Evolutionary conservation across 2,329 filamentous ascomycete genomes (phyloP).

Genomic region (Botrytis deweyae): DNA sequence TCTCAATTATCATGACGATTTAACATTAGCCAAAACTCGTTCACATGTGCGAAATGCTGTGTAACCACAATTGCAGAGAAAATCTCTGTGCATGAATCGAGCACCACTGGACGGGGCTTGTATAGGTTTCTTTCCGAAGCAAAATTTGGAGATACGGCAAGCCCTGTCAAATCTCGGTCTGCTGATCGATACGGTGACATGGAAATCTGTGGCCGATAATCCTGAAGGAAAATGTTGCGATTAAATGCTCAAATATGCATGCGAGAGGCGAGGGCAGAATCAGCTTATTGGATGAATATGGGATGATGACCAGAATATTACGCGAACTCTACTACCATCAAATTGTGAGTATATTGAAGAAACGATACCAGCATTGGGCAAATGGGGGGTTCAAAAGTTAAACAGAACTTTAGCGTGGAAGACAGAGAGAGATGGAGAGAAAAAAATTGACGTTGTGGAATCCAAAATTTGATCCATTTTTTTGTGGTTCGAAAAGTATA

Average conservation of each 20-base stretch:
- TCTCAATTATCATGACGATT: background rate
- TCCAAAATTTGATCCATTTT: conserved; percentile 10
- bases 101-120: background rate
- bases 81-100: background rate
- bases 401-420: background rate
- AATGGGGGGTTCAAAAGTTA: background rate
- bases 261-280: background rate
- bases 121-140: conserved; percentile 1
- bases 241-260: background rate
- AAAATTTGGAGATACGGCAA: background rate
- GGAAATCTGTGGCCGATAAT: background rate
- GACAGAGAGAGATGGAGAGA: background rate
- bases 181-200: conserved; percentile 5
- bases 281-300: conserved; percentile 2
- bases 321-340: background rate
- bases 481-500: background rate
- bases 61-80: background rate
- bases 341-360: conserved; percentile 1
- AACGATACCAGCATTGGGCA: background rate
- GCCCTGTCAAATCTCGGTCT: conserved; percentile 1
- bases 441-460: conserved; percentile 11
- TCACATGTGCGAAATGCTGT: background rate
- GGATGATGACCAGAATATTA: conserved; percentile 1
- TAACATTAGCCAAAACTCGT: background rate
- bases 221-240: background rate